Percentiles rank a stretch among this genome's conserved stretches.
phyloP scores from a whole-genome alignment of 345 rosid genomes.

The Citrus sp. region DNA sequence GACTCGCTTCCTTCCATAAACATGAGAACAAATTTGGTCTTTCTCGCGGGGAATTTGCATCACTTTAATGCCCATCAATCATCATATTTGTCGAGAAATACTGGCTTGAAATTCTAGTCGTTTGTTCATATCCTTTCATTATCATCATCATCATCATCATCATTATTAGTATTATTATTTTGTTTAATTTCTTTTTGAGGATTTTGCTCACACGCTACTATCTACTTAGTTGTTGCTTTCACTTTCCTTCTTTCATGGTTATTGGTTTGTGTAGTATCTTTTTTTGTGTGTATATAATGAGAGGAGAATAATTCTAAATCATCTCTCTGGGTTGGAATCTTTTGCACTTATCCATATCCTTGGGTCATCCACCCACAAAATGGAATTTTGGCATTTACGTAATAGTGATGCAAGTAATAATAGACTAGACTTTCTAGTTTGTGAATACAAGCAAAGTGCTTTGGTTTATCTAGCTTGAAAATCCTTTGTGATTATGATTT shows the following conservation, averaged over 20 bases:
- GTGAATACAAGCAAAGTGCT: too few relatives aligned
- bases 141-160: too few relatives aligned
- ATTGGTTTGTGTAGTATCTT: background rate
- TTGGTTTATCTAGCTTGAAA: too few relatives aligned
- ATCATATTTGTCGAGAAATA: background rate
- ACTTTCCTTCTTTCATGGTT: background rate
- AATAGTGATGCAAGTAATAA: background rate
- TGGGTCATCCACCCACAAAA: background rate
- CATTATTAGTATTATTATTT: too few relatives aligned
- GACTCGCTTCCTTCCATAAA: background rate
- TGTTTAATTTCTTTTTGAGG: background rate
- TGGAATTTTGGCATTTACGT: background rate
- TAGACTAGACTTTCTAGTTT: background rate
- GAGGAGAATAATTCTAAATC: too few relatives aligned
- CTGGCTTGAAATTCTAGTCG: background rate
- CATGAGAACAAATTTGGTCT: slow-evolving; percentile 24
- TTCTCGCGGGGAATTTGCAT: background rate
- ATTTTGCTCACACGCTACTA: background rate
- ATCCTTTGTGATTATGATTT: too few relatives aligned
- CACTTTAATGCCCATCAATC: background rate
- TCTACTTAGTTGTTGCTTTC: slow-evolving; percentile 1
- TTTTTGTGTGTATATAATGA: too few relatives aligned
- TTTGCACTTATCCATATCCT: background rate
- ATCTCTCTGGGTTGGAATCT: background rate
- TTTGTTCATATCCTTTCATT: background rate